Evolutionary conservation across 768 basidiomycete species (phyloP), one percentile per base, ranked within the genome.

Genomic region (Gymnopilus junonius): DNA sequence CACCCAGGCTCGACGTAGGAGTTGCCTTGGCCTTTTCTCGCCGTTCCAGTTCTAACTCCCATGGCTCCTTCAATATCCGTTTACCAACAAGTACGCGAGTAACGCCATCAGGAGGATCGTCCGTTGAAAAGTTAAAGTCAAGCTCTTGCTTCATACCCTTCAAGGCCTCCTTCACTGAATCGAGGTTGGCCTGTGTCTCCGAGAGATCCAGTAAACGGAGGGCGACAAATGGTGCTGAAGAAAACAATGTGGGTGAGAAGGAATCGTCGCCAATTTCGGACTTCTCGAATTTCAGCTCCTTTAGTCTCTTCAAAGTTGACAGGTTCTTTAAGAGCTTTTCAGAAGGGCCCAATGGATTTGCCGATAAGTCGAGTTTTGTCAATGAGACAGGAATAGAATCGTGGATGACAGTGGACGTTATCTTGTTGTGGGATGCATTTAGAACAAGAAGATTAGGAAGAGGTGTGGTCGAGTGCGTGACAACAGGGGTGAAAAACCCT

Each of bases 21-120:
- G 32, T 76, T 45, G 66, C 73, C 35, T 80, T 80, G n/a, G 72
- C 73, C 59, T 81, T 84, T 3, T 78, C 68, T 48, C 83, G 80
- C 53, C 80, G 76, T 69, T 94, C 92, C 17, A 86, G 78, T 70
- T 92, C 92, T 12, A 94, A 65, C 71, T 94, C 93, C 93, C 93
- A 94, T 32, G 84, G 74, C 73, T 94, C 93, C 70, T 87, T 87
- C 60, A 90, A 69, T 25, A 92, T 77, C 66, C 81, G 82, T 76
- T 92, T 92, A 15, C 92, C 93, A 2, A 92, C 80, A 17, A 87
- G 77, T 20, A 94, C 77, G 51, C 82, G 81, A 2, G 84, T 69
- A 0, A 83, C 77, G 17, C 87, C 88, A 39, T 78, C 77, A 3
- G 80, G 78, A 8, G 85, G 85, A 42, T 85, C 83, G 32, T 87